Percentiles rank a stretch among this genome's conserved stretches.
Evolutionary conservation across 2,329 filamentous ascomycete genomes (phyloP).

Genomic region (Alternaria brassicae): DNA sequence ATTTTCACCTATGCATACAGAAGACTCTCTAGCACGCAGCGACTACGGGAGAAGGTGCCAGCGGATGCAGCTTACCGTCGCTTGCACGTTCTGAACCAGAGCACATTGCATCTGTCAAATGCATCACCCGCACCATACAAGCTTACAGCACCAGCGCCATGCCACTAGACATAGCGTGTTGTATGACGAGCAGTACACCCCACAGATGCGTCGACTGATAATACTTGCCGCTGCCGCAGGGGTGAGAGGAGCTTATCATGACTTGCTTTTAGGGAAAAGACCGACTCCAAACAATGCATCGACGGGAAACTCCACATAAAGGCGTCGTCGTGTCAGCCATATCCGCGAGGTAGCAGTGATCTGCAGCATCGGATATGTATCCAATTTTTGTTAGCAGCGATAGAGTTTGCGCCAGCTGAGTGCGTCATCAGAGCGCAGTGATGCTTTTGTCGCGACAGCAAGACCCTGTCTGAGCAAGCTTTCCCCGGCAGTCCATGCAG

Average conservation of each 20-base stretch:
- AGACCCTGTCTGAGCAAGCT: conserved; percentile 27
- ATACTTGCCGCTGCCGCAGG: conserved; percentile 30
- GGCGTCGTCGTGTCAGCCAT: conserved; percentile 39
- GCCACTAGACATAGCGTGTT: conserved; percentile 24
- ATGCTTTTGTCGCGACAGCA: conserved; percentile 20
- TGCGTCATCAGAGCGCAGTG: conserved; percentile 14
- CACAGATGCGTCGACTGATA: conserved; percentile 19
- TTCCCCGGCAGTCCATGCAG: conserved; percentile 23
- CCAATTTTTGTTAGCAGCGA: conserved; percentile 13
- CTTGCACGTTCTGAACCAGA: conserved; percentile 19
- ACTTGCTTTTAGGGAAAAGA: conserved; percentile 14
- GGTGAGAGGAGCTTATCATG: conserved; percentile 20
- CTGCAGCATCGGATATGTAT: conserved; percentile 31
- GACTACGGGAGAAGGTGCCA: conserved; percentile 18
- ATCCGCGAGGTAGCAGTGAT: conserved; percentile 44
- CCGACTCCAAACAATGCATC: conserved; percentile 12
- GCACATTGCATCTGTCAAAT: conserved; percentile 33
- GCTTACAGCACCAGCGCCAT: conserved; percentile 27
- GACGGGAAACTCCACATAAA: conserved; percentile 22
- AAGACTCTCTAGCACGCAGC: conserved; percentile 12
- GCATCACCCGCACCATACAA: conserved; percentile 30
- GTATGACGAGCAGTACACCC: conserved; percentile 25
- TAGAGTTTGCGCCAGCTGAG: conserved; percentile 18
- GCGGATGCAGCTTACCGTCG: conserved; percentile 30
- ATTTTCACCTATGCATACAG: conserved; percentile 4